These are phyloP conservation scores for Hemileccinum rubropunctum DNA, from an alignment of 768 basidiomycete species.

Conservation along the genomic window DNA sequence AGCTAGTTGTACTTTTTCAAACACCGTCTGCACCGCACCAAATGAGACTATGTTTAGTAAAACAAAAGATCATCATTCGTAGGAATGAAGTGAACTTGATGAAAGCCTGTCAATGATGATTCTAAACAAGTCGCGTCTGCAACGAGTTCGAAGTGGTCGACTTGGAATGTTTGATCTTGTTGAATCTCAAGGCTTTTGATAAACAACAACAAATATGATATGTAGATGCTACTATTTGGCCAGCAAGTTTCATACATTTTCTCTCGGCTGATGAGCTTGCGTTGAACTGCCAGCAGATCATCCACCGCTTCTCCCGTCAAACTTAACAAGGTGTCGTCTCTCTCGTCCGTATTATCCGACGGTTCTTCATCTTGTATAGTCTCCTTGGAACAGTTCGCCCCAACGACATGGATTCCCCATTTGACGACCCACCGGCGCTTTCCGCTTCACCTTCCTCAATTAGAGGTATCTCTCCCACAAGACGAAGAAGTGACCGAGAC, in stretches of 20 bases:
- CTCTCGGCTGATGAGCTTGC: too few relatives aligned
- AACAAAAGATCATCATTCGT: too few relatives aligned
- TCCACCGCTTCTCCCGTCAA: background rate
- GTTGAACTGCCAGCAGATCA: too few relatives aligned
- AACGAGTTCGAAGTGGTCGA: too few relatives aligned
- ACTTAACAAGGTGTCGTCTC: constrained; percentile 14
- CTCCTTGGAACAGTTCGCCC: background rate
- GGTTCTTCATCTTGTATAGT: background rate
- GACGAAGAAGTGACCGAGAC: constrained; percentile 31
- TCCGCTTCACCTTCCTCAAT: constrained; percentile 45
- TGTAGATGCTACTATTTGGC: background rate
- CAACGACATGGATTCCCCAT: constrained; percentile 39
- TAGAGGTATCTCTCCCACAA: constrained; percentile 37
- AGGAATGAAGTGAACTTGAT: too few relatives aligned
- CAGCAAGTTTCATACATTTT: too few relatives aligned
- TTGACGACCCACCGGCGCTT: constrained; percentile 30
- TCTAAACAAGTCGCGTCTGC: too few relatives aligned
- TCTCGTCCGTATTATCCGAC: background rate
- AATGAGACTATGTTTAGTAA: too few relatives aligned
- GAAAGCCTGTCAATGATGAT: too few relatives aligned
- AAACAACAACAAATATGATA: background rate
- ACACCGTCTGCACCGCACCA: too few relatives aligned
- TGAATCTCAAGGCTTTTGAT: constrained; percentile 2
- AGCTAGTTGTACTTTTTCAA: too few relatives aligned
- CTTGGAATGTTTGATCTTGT: constrained; percentile 4